phyloP scores from a whole-genome alignment of 2,329 filamentous ascomycete genomes.

The Fonsecaea pugnacius region DNA sequence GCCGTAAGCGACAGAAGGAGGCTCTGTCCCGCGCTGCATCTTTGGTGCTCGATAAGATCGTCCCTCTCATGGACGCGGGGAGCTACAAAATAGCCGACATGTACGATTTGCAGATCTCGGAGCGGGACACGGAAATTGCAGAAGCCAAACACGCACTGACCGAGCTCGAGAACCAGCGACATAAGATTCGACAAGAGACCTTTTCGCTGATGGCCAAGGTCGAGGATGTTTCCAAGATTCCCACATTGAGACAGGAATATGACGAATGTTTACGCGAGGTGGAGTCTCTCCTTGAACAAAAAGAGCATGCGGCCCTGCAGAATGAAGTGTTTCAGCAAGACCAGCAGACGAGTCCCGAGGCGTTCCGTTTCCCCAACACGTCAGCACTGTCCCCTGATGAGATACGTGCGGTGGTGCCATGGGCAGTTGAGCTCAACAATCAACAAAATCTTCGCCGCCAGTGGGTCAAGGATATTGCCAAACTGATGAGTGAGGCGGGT shows the following conservation, averaged over 20 bases:
- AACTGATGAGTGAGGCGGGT: slow-evolving; percentile 45
- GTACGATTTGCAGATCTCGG: slow-evolving; percentile 43
- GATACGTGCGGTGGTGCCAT: slow-evolving; percentile 43
- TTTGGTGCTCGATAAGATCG: slow-evolving; percentile 70
- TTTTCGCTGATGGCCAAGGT: slow-evolving; percentile 45
- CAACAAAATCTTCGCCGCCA: slow-evolving; percentile 44
- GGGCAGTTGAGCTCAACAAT: slow-evolving; percentile 47
- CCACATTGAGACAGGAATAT: slow-evolving; percentile 48
- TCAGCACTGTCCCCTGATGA: slow-evolving; percentile 38
- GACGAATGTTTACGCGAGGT: slow-evolving; percentile 44
- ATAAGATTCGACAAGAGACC: slow-evolving; percentile 48
- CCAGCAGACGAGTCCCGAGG: slow-evolving; percentile 33
- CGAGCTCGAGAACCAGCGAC: slow-evolving; percentile 50
- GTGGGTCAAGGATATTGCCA: slow-evolving; percentile 35
- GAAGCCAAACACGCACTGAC: slow-evolving; percentile 65
- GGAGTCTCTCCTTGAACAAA: slow-evolving; percentile 51
- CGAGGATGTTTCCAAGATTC: slow-evolving; percentile 43
- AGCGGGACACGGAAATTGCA: slow-evolving; percentile 60
- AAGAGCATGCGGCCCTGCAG: slow-evolving; percentile 47
- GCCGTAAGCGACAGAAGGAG: slow-evolving; percentile 42
- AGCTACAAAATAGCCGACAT: slow-evolving; percentile 67
- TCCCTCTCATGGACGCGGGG: slow-evolving; percentile 71
- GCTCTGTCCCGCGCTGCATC: slow-evolving; percentile 66
- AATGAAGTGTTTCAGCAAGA: slow-evolving; percentile 38
- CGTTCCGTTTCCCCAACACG: slow-evolving; percentile 39